Base-by-base conservation (phyloP, 495 filamentous ascomycete genomes). In the Neurospora sp. region DNA sequence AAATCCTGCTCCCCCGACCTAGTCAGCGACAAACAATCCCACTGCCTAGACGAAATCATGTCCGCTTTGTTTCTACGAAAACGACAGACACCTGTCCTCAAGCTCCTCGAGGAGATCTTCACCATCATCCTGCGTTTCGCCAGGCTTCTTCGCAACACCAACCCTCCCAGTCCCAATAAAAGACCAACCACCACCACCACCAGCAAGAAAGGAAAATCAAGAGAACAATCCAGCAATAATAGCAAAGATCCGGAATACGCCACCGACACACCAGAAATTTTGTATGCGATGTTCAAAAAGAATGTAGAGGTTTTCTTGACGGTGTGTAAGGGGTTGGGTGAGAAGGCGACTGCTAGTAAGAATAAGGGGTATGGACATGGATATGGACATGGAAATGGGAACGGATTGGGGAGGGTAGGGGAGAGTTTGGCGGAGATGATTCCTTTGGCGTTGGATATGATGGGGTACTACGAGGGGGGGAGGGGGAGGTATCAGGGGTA, bases 91-190 rank as follows among this genome's bases (percentile, higher is more conserved):
- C 89, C 91, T 1, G 89, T 93, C 0, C 86, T 94, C 78, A 87
- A 86, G 48, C 81, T 96, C 1, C 82, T 98, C 0, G 93, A 97
- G 70, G 89, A 91, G 14, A 92, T 94, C 5, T 94, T 96, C 73
- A 84, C 83, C 7, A 78, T 89, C 0, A 88, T 97, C 38, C 82
- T 98, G 16, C 81, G 84, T 14, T 97, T 97, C 78, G 86, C 85
- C 45, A 38, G 61, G 7, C 27, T 3, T 53, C 20, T 5, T 5
- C 10, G 5, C 20, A 53, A 22, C 3, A 22, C 27, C 39, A 7
- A 9, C n/a, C 27, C 27, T 27, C 27, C 27, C 27, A 27, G 27
- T 27, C 27, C 27, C 27, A 53, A 35, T 0, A 59, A 59, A 14
- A 22, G 14, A 27, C 48, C 14, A 74, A 77, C 20, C 35, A 37